Base-by-base conservation (phyloP, 1,284 basidiomycete genomes). In the Papiliotrema flavescens region DNA sequence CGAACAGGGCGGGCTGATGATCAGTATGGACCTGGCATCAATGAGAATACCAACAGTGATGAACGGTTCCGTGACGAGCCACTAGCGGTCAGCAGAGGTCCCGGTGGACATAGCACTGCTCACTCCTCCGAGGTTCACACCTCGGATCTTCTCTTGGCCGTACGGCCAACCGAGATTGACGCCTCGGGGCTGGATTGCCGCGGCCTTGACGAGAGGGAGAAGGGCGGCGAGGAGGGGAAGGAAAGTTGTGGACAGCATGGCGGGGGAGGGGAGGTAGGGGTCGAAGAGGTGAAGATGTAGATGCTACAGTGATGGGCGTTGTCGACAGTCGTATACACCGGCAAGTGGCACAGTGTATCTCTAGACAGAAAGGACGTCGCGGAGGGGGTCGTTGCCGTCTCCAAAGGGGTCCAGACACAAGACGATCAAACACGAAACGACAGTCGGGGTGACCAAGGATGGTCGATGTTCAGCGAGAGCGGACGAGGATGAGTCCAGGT, bases 1-100 rank as follows among this genome's bases (percentile, higher is more conserved):
- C 87, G 67, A 93, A 97, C n/a, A 94, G 71, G 46, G 85, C 87
- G 14, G 90, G 90, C 53, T 60, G 35, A 36, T 22, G 34, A n/a
- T 17, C 17, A 22, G 24, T 20, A 6, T 19, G 20, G 26, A 37
- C 19, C 24, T 14, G 36, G 5, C 13, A 19, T 35, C 34, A 40
- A n/a, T 7, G 2, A 28, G 7, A n/a, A 20, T 2, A 55, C 57
- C 53, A 36, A 61, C 60, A 2, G 66, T 76, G 62, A 76, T 76
- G 61, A 67, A 77, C 0, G 74, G 70, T 57, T 77, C 75, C 14
- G 69, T 58, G 7, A 75, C 63, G 20, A 71, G 67, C 69, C 69
- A 71, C 64, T 69, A 50, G 26, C 45, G 23, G 39, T 47, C 43
- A 48, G 46, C 51, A 22, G 5, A 11, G 37, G 26, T 36, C 26